Evolutionary conservation across 805 yeast species (phyloP).

Genomic region (Tetrapisispora namnaoensis): DNA sequence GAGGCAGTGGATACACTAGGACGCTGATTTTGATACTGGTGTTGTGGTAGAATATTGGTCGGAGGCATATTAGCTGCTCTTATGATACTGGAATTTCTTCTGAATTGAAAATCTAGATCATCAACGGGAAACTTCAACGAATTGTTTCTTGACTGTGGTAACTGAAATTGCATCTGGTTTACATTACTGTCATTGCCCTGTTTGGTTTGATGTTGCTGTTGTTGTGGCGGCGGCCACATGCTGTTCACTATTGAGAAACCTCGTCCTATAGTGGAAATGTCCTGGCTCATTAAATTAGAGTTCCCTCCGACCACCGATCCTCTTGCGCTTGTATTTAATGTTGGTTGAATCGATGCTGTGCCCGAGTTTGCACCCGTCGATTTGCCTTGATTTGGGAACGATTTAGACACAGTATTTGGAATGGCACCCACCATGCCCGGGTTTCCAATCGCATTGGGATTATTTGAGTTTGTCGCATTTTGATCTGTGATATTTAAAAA

Average conservation of each 20-base stretch:
- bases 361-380: neutral
- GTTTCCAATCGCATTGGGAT: neutral
- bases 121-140: constrained; percentile 25
- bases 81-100: constrained; percentile 26
- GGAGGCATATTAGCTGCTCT: constrained; percentile 9
- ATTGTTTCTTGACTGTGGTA: constrained; percentile 19
- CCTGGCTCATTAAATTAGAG: neutral
- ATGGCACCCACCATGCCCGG: neutral
- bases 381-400: neutral
- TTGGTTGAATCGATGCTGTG: neutral
- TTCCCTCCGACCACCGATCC: neutral
- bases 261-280: constrained; percentile 14
- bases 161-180: constrained; percentile 4
- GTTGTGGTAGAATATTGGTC: neutral
- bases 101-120: constrained; percentile 26
- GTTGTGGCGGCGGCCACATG: constrained; percentile 16
- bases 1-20: neutral
- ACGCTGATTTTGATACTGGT: neutral
- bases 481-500: constrained; percentile 17
- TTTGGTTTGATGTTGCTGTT: constrained; percentile 1
- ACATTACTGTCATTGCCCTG: neutral
- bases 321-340: neutral
- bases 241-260: constrained; percentile 27
- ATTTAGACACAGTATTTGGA: neutral
- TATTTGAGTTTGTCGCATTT: neutral